These are phyloP conservation scores for Cercospora berteroae DNA, from an alignment of 2,329 filamentous ascomycete genomes.

Conservation along the genomic window DNA sequence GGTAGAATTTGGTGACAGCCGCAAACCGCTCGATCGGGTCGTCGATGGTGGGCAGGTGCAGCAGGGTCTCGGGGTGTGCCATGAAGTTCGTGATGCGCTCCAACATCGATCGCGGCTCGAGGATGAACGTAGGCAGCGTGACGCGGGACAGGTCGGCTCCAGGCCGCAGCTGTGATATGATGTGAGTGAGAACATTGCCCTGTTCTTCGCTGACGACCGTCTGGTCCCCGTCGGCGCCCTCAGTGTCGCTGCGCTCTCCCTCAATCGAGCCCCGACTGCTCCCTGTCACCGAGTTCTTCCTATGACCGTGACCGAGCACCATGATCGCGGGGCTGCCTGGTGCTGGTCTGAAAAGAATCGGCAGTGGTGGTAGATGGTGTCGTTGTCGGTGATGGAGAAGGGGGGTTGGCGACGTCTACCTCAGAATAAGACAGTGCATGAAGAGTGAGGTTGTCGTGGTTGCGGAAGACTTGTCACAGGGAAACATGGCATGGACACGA, in stretches of 20 bases:
- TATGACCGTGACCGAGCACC: conserved; percentile 52
- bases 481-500: neutral
- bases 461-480: conserved; percentile 1
- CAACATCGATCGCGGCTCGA: conserved; percentile 96
- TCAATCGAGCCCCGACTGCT: conserved; percentile 46
- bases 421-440: neutral
- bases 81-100: conserved; percentile 99
- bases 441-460: neutral
- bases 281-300: conserved; percentile 46
- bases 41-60: conserved; percentile 81
- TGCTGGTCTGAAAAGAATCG: conserved; percentile 2
- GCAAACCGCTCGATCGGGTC: conserved; percentile 89
- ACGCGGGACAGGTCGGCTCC: conserved; percentile 94
- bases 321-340: conserved; percentile 35
- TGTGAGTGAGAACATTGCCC: conserved; percentile 93
- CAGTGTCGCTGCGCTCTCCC: conserved; percentile 42
- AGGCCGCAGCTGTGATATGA: conserved; percentile 93
- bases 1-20: conserved; percentile 94
- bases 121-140: conserved; percentile 93
- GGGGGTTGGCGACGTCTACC: neutral
- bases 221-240: conserved; percentile 50
- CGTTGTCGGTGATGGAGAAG: neutral
- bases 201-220: conserved; percentile 85
- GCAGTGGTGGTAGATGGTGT: conserved; percentile 3
- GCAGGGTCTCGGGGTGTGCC: conserved; percentile 94